Evolutionary conservation across 768 basidiomycete species (phyloP), one percentile per base, ranked within the genome.

Genomic region (Pleurotus tuoliensis): DNA sequence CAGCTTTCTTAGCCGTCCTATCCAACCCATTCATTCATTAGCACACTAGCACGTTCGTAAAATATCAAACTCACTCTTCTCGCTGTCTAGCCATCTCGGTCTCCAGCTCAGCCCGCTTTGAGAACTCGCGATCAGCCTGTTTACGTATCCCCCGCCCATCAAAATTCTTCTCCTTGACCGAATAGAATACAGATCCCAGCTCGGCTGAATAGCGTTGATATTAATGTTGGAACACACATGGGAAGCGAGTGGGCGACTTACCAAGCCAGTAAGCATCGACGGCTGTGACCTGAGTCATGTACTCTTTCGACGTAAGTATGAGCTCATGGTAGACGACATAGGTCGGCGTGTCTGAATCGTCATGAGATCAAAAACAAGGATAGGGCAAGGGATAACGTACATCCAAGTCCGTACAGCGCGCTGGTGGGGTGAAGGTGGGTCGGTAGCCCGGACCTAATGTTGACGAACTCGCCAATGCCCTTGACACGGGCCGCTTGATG

Each of bases 241-340:
- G 11, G 5, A 48, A 20, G 12, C 22, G 37, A 39, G 27, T 3
- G 11, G 46, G 4, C 2, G 55, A 68, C 79, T 67, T 71, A 92
- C 94, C 94, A 37, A 98, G 82, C 97, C 97, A 99, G 71, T 94
- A 94, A 3, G 97, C 87, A 67, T 98, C 94, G 59, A 98, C 90
- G 0, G 96, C 86, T 2, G 97, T 98, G n/a, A 99, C 97, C 69
- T 94, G 94, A 15, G 95, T 96, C 95, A 98, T 97, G 73, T 99
- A 99, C 71, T 92, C 88, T 66, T 95, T 96, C 30, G 94, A 95
- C 9, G 94, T 96, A 63, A 96, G 75, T 59, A 97, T 95, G 55
- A 96, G 80, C 66, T 98, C 96, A 67, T 99, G 97, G 69, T 98
- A 99, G 34, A 99, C 84, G 47, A 97, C 91, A 70, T 98, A 98